Evolutionary conservation across 768 basidiomycete genomes (phyloP), one percentile per base, ranked within the genome.

Genomic region (Kwoniella sp.): DNA sequence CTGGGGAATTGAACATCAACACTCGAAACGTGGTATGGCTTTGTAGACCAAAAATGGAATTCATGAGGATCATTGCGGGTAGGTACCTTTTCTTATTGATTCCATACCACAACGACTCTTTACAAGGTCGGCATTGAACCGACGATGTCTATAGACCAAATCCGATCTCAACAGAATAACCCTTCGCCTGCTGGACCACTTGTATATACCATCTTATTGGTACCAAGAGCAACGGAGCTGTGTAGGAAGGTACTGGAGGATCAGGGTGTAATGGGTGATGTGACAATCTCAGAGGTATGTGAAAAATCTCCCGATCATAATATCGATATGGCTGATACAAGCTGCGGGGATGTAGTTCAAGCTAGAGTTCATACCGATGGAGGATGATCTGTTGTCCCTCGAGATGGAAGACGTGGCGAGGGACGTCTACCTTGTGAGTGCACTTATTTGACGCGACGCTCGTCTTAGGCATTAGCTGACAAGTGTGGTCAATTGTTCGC

Each of bases 221-320:
- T 93, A 0, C 96, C 96, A 9, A 85, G 94, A 44, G 83, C 86
- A 37, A 98, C 96, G 1, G 89, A 89, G 5, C 84, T 98, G 8
- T 91, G 94, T 56, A 86, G 87, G 33, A 86, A 88, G 60, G 88
- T 93, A 67, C 82, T 99, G 48, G 93, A 97, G 73, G 94, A 98
- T 77, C 90, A 96, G 73, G 96, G 95, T n/a, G 94, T 99, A 0
- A 84, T 94, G 17, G 96, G 96, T n/a, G 94, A 97, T 72, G 84
- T 99, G 49, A 88, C 86, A 8, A 86, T 98, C 29, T 86, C 87
- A 21, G 86, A 72, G 65, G 76, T 76, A 24, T 51, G 71, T 44
- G 8, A 19, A 9, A 19, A 24, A 24, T 8, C 22, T 50, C 24
- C 25, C 4, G 10, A 10, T 21, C 12, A 13, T 25, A 25, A 25